phyloP scores from a whole-genome alignment of 768 basidiomycete genomes.

The Cubamyces sp. region DNA sequence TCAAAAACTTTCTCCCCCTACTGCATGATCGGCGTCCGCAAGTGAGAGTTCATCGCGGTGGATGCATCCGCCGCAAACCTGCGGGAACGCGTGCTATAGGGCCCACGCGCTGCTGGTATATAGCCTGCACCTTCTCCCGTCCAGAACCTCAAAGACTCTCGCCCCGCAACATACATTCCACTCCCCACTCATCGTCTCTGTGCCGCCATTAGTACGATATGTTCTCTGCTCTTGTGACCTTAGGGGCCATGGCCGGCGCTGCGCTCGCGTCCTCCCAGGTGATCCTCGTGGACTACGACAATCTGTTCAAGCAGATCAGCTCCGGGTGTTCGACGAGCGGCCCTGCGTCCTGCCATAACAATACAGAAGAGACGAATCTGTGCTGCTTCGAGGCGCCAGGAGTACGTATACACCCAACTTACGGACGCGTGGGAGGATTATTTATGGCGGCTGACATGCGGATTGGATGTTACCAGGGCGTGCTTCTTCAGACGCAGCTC shows the following conservation, averaged over 20 bases:
- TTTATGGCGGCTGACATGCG: too few relatives aligned
- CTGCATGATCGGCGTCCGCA: too few relatives aligned
- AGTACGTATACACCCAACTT: constrained; percentile 42
- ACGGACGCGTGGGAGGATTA: too few relatives aligned
- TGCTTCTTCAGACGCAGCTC: constrained; percentile 68
- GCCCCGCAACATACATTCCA: too few relatives aligned
- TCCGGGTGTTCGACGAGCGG: constrained; percentile 60
- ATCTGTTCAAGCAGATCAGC: constrained; percentile 41
- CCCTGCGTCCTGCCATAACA: constrained; percentile 57
- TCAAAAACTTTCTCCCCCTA: too few relatives aligned
- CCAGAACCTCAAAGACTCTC: too few relatives aligned
- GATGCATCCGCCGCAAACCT: background rate
- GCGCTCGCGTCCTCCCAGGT: constrained; percentile 28
- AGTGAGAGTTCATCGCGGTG: background rate
- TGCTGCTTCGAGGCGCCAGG: constrained; percentile 70
- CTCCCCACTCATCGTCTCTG: background rate
- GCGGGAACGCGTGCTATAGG: background rate
- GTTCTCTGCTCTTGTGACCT: constrained; percentile 29
- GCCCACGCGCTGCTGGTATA: background rate
- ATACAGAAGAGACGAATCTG: constrained; percentile 42
- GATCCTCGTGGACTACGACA: constrained; percentile 11
- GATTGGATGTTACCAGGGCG: constrained; percentile 46
- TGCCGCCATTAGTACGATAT: constrained; percentile 16
- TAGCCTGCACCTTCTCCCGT: background rate
- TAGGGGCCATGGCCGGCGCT: constrained; percentile 29